Conservation (phyloP, 805 yeast species). For the Yamadazyma phyllophila region DNA sequence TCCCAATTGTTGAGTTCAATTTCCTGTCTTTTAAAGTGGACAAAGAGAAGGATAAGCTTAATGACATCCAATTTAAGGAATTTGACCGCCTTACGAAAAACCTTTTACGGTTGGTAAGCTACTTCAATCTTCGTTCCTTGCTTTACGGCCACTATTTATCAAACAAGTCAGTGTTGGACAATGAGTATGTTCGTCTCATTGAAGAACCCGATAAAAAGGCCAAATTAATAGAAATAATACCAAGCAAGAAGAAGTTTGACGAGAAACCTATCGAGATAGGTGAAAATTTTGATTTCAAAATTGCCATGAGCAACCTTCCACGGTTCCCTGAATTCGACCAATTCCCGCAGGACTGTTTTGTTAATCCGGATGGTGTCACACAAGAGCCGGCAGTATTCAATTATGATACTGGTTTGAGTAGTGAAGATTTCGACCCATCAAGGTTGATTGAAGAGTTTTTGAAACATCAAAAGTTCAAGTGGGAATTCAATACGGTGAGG, state of each 20-base stretch:
- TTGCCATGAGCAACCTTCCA: slow-evolving; percentile 18
- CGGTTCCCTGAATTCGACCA: slow-evolving; percentile 16
- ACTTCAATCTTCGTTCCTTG: slow-evolving; percentile 30
- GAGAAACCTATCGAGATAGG: slow-evolving; percentile 12
- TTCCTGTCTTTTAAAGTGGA: slow-evolving; percentile 18
- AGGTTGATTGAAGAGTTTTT: slow-evolving; percentile 12
- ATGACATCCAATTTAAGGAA: slow-evolving; percentile 18
- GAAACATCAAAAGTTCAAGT: slow-evolving; percentile 13
- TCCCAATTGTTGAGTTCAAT: slow-evolving; percentile 30
- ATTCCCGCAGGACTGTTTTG: slow-evolving; percentile 11
- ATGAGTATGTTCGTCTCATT: slow-evolving; percentile 14
- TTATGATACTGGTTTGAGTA: slow-evolving; percentile 11
- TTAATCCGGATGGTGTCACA: slow-evolving; percentile 1
- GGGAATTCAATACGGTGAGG: slow-evolving; percentile 13
- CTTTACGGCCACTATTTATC: slow-evolving; percentile 26
- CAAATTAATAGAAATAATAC: slow-evolving; percentile 14
- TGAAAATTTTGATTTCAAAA: slow-evolving; percentile 10
- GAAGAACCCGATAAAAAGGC: slow-evolving; percentile 15
- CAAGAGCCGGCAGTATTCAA: slow-evolving; percentile 7
- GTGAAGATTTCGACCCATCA: slow-evolving; percentile 11
- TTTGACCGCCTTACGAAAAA: slow-evolving; percentile 23
- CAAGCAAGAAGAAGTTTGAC: slow-evolving; percentile 14
- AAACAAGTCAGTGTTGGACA: slow-evolving; percentile 21
- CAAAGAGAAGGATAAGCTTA: slow-evolving; percentile 14
- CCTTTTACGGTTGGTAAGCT: slow-evolving; percentile 30